These are phyloP conservation scores for Hylodesmum podocarpum DNA, from an alignment of 306 rosid genomes.

Conservation along the genomic window DNA sequence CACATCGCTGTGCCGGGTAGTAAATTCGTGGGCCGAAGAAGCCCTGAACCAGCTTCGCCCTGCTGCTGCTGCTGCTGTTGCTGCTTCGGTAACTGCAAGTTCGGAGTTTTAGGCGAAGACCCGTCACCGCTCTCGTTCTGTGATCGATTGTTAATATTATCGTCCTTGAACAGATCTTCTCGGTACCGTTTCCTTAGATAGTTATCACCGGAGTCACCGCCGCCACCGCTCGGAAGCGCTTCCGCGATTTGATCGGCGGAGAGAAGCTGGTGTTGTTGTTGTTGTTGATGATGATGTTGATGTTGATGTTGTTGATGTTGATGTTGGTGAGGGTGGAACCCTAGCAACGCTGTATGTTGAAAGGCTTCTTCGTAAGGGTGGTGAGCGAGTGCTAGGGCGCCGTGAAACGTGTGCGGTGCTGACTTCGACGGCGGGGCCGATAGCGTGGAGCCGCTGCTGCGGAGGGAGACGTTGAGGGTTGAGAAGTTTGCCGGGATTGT, in stretches of 20 bases:
- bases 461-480: constrained; percentile 69
- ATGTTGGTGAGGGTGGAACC: constrained; percentile 61
- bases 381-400: constrained; percentile 68
- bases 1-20: constrained; percentile 77
- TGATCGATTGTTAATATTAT: constrained; percentile 31
- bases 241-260: constrained; percentile 71
- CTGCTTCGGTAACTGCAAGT: constrained; percentile 32
- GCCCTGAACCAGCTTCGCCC: constrained; percentile 17
- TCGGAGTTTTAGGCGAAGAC: constrained; percentile 40
- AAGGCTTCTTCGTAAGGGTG: constrained; percentile 74
- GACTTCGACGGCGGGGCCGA: constrained; percentile 80
- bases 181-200: constrained; percentile 81
- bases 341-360: constrained; percentile 61
- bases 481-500: constrained; percentile 93
- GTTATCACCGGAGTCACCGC: constrained; percentile 56
- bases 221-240: constrained; percentile 60
- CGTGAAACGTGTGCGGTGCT: constrained; percentile 66
- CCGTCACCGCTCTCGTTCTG: constrained; percentile 38
- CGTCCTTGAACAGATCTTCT: constrained; percentile 88
- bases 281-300: constrained; percentile 36
- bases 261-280: constrained; percentile 44
- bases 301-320: constrained; percentile 37
- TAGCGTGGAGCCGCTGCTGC: constrained; percentile 72
- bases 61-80: constrained; percentile 34
- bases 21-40: constrained; percentile 53